These are phyloP conservation scores for Cnidoscolus chayamansa DNA, from an alignment of 441 rosid genomes.

Conservation along the genomic window DNA sequence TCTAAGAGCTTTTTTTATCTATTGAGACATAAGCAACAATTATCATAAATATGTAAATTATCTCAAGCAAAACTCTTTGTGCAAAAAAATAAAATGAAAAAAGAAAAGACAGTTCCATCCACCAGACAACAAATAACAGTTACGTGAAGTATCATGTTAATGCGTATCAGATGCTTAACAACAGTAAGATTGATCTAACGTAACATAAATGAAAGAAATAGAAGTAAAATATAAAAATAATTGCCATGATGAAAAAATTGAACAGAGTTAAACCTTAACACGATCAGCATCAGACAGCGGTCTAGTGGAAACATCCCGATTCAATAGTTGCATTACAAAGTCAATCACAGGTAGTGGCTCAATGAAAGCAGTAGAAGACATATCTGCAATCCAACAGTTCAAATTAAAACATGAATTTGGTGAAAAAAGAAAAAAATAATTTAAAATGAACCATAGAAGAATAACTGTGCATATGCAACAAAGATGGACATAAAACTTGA, in stretches of 20 bases:
- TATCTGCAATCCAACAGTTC: slow-evolving; percentile 43
- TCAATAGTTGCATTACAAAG: slow-evolving; percentile 64
- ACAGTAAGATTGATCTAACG: background rate
- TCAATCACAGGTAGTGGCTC: slow-evolving; percentile 80
- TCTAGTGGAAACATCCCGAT: slow-evolving; percentile 60
- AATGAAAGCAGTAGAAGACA: slow-evolving; percentile 94
- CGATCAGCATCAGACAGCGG: slow-evolving; percentile 90
- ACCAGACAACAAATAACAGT: background rate
- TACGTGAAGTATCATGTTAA: background rate
- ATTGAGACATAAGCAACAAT: slow-evolving; percentile 22
- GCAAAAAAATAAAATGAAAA: background rate
- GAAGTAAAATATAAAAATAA: too few species aligned
- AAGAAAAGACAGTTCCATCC: too few species aligned
- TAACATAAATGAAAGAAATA: background rate
- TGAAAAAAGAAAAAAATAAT: background rate
- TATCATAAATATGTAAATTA: background rate
- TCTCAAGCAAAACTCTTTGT: background rate
- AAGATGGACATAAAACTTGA: background rate
- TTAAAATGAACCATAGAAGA: background rate
- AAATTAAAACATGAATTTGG: background rate
- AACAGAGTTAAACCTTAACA: slow-evolving; percentile 55
- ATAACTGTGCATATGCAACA: too few species aligned
- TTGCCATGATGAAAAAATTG: too few species aligned
- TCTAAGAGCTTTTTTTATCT: slow-evolving; percentile 95
- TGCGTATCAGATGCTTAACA: background rate